Base-by-base conservation (phyloP, 768 basidiomycete genomes). In the Gloeostereum incarnatum region DNA sequence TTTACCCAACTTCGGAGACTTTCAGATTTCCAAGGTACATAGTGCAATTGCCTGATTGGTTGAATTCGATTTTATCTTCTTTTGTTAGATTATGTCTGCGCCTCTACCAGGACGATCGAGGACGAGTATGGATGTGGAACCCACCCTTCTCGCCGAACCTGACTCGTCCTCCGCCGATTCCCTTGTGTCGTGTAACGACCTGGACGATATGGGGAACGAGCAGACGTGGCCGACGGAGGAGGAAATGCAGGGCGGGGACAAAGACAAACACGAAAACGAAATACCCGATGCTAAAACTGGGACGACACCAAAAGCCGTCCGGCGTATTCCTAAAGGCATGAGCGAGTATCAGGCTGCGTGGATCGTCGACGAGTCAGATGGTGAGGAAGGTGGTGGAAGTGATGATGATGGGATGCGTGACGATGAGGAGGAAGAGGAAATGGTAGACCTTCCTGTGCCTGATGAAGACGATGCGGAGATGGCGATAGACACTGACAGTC, bases 221-320 rank as follows among this genome's bases (percentile, higher is more conserved):
- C 94, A 99, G 57, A 99, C 94, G 0, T 97, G 94, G 93, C 94
- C 94, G 1, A 94, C 91, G 0, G 91, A 97, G 55, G 94, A 97
- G 52, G 94, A 97, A 56, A 88, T 97, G 81, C 65, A 63, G 16
- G 71, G 59, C 5, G 60, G 51, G 0, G 45, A 33, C 6, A 57
- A 36, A 1, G 43, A 46, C 3, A 55, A 45, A 3, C 46, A 53
- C 20, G 38, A 50, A 29, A 48, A 55, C 11, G 50, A 56, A 3
- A 53, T 86, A 11, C 79, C 85, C 2, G 81, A 83, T 45, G 86
- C 86, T 1, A 55, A 53, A 19, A 56, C 61, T 2, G 86, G 82
- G 1, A 88, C 86, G 1, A 91, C 87, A 5, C 88, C 88, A 1
- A 87, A 77, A 57, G 54, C 63, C 20, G 76, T 92, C n/a, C 81